Base-by-base conservation (phyloP, 2,329 filamentous ascomycete genomes). In the Pseudogymnoascus sp. region DNA sequence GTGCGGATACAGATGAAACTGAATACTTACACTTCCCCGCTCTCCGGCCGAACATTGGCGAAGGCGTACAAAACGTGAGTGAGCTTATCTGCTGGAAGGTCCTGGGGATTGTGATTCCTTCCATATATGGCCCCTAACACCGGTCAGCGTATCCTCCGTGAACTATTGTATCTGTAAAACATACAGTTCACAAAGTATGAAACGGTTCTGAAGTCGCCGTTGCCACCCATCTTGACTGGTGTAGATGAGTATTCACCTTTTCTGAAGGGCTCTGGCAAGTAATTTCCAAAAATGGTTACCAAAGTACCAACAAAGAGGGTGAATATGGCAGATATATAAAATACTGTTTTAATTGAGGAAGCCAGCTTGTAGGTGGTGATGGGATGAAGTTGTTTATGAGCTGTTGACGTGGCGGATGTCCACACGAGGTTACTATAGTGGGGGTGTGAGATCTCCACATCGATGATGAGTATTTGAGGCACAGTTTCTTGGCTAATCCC, bases 31-130 rank as follows among this genome's bases (percentile, higher is more conserved):
- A 95, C 91, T 74, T 95, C 90, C 58, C 93, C 93, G 33, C 82
- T 84, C 2, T 93, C 89, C 2, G 86, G 80, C 3, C 84, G 82
- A 62, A 96, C 83, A 71, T 97, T 95, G 70, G 90, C 93, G 75
- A 97, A 97, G 14, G 92, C 79, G 67, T 97, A 97, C 14, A 97
- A 83, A 4, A 97, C 76, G 70, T 97, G 93, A 0, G 92, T 97
- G 41, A 97, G 82, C 61, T 90, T 88, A 60, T 91, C 83, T 3
- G 81, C 85, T 0, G 90, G 89, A 5, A 97, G 81, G 71, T 96
- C 85, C 70, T 95, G 88, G 0, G 92, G 91, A n/a, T 86, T 82
- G 71, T 94, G 88, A 68, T 93, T 88, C 61, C 92, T 85, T 38
- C 79, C 90, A 73, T 97, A 97, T 67, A 96, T 93, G 65, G 89